Evolutionary conservation across 176 grass and related monocot species (phyloP), one percentile per base, ranked within the genome.

Genomic region (Musa beccarii): DNA sequence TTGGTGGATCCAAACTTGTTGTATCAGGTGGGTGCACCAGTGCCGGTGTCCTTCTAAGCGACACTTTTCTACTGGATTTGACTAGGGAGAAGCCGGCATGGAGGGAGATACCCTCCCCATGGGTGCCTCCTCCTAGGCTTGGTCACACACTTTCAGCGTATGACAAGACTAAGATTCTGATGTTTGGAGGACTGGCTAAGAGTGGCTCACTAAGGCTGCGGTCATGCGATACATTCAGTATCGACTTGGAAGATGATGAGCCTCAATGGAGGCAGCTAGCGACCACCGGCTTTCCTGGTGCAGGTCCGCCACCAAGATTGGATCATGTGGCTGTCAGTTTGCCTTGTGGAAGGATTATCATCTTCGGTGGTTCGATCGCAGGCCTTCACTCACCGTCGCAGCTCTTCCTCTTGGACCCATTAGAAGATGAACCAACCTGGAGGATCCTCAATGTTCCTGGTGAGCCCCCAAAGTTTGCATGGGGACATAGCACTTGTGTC

Each of bases 401-500:
- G 76, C 74, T 94, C 9, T 99, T 89, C 82, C 75, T 99, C 57
- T 64, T 99, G 12, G 90, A 99, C 62, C 95, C 95, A 0, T 29
- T 73, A 0, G 95, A 99, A 76, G 90, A 98, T 19, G 91, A 99
- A n/a, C 83, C 88, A 0, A 82, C 86, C 50, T 99, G 95, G 95
- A 81, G 88, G 81, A 80, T 89, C 52, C 76, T 99, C 19, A 91
- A 88, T 19, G 90, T 99, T 25, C 95, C 95, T 0, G 95, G 95
- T 21, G 84, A 91, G 52, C 80, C 88, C 0, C 95, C 95, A 0
- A 94, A 92, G 81, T 99, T 99, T 3, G 90, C 95, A 5, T 99
- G 95, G 95, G 95, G 95, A 0, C 95, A 99, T 69, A 94, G 95
- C 74, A 94, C 90, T 49, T 94, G 95, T 51, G 95, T 99, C 16